A percentile compares a stretch with the other conserved stretches of the same genome.
Evolutionary conservation across 805 yeast species (phyloP).

Genomic region (Lipomyces yamadae): DNA sequence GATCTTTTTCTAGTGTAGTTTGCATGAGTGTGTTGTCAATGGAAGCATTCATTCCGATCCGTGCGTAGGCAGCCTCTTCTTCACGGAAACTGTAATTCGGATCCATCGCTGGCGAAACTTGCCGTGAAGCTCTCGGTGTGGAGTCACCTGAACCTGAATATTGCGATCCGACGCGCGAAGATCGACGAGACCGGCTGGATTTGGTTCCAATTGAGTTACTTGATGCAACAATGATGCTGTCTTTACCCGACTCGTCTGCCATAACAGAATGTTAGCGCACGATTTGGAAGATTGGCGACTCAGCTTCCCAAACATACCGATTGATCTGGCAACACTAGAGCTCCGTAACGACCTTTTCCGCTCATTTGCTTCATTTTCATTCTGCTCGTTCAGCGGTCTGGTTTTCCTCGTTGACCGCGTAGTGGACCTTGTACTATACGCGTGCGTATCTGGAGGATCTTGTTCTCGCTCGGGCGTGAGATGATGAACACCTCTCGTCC

Average conservation of each 20-base stretch:
- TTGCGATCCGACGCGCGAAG: background rate
- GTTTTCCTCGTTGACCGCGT: constrained; percentile 10
- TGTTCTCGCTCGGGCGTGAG: background rate
- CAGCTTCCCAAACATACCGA: background rate
- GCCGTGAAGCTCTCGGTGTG: background rate
- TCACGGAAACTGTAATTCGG: constrained; percentile 25
- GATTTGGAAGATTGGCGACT: background rate
- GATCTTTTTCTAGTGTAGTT: background rate
- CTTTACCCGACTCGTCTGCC: background rate
- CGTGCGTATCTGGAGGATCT: background rate
- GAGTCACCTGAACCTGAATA: background rate
- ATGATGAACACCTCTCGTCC: constrained; percentile 4
- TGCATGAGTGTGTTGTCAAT: constrained; percentile 3
- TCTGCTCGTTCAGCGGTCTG: constrained; percentile 4
- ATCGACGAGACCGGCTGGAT: background rate
- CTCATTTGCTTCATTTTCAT: constrained; percentile 10
- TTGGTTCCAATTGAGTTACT: background rate
- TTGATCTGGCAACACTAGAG: constrained; percentile 8
- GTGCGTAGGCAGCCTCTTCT: constrained; percentile 24
- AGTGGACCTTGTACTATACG: constrained; percentile 1
- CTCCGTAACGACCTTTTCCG: constrained; percentile 17
- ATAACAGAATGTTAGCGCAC: background rate
- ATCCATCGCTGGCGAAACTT: constrained; percentile 1
- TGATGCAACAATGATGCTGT: constrained; percentile 3
- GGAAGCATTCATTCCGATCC: constrained; percentile 12